Percentiles rank a stretch among this genome's conserved stretches.
Evolutionary conservation across 805 yeast species (phyloP).

Genomic region (Henningerozyma blattae): DNA sequence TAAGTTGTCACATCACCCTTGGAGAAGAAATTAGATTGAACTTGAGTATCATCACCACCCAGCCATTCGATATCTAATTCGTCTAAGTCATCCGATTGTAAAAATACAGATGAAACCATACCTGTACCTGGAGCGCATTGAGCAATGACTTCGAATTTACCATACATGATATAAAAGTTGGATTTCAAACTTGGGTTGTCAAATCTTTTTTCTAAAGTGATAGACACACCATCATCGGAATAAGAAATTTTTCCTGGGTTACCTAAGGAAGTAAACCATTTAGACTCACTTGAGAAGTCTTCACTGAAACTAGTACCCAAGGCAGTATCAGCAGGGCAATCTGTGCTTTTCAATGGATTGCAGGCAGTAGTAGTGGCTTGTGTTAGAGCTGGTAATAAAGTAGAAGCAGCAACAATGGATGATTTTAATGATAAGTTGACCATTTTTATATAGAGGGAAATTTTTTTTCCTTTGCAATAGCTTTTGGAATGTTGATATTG

Average conservation of each 20-base stretch:
- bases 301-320: constrained; percentile 43
- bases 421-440: neutral
- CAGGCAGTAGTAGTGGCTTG: constrained; percentile 19
- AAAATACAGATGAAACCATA: constrained; percentile 65
- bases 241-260: constrained; percentile 33
- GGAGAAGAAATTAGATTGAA: constrained; percentile 70
- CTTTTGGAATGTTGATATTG: too few species aligned
- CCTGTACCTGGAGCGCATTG: constrained; percentile 73
- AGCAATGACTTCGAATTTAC: constrained; percentile 60
- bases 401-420: neutral
- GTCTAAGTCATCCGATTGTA: constrained; percentile 77
- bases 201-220: constrained; percentile 48
- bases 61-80: constrained; percentile 85
- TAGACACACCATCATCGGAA: constrained; percentile 43
- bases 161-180: constrained; percentile 79
- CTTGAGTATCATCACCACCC: constrained; percentile 65
- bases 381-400: neutral
- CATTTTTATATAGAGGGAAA: too few species aligned
- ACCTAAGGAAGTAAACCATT: constrained; percentile 31
- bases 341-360: constrained; percentile 30
- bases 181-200: constrained; percentile 75
- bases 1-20: constrained; percentile 70
- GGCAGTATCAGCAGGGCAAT: constrained; percentile 45
- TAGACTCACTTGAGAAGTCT: constrained; percentile 36
- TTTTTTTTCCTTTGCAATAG: too few species aligned